Conservation (phyloP, 2,329 filamentous ascomycete genomes). For the Thielaviopsis populi region DNA sequence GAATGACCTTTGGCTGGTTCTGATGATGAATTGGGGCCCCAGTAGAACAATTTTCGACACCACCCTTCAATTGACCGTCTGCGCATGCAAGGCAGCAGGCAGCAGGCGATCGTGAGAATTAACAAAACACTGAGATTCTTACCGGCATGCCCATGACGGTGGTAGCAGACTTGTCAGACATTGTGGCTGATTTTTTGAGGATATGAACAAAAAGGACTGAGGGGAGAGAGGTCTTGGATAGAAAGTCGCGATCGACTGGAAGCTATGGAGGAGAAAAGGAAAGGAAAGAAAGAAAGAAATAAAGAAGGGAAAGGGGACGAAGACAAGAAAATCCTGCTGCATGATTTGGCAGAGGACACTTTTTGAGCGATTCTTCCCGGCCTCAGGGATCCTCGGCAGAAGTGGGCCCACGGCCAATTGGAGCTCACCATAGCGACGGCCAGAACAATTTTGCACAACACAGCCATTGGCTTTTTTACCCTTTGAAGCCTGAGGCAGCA, state of each 20-base stretch:
- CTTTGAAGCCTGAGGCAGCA: constrained; percentile 1
- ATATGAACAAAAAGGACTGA: constrained; percentile 15
- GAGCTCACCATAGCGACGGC: constrained; percentile 8
- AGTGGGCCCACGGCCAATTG: constrained; percentile 15
- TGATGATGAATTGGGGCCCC: not conserved
- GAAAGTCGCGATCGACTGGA: constrained; percentile 16
- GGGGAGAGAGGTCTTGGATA: constrained; percentile 17
- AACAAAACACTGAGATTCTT: constrained; percentile 5
- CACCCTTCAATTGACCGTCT: not conserved
- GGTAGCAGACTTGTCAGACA: constrained; percentile 17
- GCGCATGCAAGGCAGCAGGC: not conserved
- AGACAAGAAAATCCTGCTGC: constrained; percentile 11
- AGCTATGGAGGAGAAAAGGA: constrained; percentile 11
- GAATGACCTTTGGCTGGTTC: not conserved
- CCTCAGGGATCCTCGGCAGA: constrained; percentile 14
- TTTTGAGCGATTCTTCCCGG: constrained; percentile 16
- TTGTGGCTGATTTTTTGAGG: constrained; percentile 14
- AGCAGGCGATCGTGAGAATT: not conserved
- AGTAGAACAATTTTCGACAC: not conserved
- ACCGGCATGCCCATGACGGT: constrained; percentile 18
- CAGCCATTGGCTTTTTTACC: not conserved
- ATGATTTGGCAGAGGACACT: constrained; percentile 10
- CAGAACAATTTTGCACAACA: constrained; percentile 3
- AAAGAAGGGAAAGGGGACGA: constrained; percentile 9
- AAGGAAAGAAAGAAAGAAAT: constrained; percentile 9